Percentiles rank a stretch among this genome's conserved stretches.
Conservation (phyloP, 148 eudicot genomes). For the Spergularia bocconei region DNA sequence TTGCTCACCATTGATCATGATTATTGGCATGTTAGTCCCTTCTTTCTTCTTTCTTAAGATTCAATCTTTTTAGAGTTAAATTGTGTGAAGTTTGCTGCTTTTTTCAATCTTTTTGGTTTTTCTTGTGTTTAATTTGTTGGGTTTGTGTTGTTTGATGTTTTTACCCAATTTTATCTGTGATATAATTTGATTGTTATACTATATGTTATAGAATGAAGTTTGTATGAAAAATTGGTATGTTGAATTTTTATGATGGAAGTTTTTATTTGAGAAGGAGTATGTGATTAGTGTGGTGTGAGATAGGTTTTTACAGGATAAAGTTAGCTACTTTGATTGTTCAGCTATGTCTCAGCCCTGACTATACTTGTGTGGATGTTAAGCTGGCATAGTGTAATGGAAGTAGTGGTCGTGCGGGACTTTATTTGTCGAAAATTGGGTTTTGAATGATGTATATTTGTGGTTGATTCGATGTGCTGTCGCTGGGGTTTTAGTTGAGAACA, state of each 20-base stretch:
- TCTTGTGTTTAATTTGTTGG: neutral
- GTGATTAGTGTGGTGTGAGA: too few species aligned
- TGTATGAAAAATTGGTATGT: too few species aligned
- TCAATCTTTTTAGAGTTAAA: neutral
- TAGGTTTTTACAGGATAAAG: too few species aligned
- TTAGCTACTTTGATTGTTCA: too few species aligned
- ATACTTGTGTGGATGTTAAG: too few species aligned
- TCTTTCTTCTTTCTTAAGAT: neutral
- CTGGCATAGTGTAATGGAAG: neutral
- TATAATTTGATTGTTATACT: too few species aligned
- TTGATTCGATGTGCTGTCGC: neutral
- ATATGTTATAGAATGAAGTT: too few species aligned
- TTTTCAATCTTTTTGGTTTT: neutral
- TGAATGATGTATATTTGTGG: neutral
- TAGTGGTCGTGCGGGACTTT: neutral
- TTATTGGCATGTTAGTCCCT: constrained; percentile 93
- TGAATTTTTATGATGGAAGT: too few species aligned
- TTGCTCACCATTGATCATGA: constrained; percentile 90
- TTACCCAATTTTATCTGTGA: neutral
- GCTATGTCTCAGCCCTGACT: too few species aligned
- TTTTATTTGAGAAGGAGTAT: too few species aligned
- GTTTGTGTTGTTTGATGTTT: neutral
- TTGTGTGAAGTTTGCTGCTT: neutral
- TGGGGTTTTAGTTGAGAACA: neutral
- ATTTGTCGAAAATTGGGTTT: neutral